Conservation (phyloP, 2,329 filamentous ascomycete genomes). For the Colletotrichum noveboracense region DNA sequence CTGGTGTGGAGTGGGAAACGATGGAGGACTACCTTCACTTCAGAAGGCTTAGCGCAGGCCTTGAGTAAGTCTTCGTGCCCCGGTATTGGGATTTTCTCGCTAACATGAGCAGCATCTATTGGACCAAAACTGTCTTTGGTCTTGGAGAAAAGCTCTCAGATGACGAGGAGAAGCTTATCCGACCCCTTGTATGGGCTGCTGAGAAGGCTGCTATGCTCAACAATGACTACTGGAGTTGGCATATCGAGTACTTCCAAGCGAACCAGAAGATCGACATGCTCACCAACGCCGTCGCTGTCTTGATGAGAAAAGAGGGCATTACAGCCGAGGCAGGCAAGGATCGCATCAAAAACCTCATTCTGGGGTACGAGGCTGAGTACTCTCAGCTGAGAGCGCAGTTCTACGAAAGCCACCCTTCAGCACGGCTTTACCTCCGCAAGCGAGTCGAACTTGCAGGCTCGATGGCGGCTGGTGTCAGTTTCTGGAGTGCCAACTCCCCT, state of each 20-base stretch:
- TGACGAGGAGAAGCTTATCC: not conserved
- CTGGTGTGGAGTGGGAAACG: not conserved
- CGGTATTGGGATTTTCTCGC: rapidly evolving
- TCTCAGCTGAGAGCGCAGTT: not conserved
- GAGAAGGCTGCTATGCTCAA: not conserved
- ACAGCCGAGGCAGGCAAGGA: not conserved
- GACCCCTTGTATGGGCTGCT: not conserved
- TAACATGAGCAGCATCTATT: not conserved
- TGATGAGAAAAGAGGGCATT: not conserved
- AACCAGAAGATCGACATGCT: not conserved
- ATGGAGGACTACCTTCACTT: not conserved
- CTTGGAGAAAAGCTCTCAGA: not conserved
- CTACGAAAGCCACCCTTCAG: not conserved
- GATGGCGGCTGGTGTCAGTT: not conserved
- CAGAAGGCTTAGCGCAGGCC: not conserved
- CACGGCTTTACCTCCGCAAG: not conserved
- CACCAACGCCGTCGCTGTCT: not conserved
- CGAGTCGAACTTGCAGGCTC: not conserved
- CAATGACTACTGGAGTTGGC: not conserved
- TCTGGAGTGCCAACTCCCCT: not conserved
- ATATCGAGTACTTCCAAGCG: not conserved
- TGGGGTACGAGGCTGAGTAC: not conserved
- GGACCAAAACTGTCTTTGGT: not conserved
- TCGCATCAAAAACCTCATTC: not conserved
- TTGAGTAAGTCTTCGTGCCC: not conserved